phyloP scores from a whole-genome alignment of 2,329 filamentous ascomycete genomes.

The Chaetomium sp. region DNA sequence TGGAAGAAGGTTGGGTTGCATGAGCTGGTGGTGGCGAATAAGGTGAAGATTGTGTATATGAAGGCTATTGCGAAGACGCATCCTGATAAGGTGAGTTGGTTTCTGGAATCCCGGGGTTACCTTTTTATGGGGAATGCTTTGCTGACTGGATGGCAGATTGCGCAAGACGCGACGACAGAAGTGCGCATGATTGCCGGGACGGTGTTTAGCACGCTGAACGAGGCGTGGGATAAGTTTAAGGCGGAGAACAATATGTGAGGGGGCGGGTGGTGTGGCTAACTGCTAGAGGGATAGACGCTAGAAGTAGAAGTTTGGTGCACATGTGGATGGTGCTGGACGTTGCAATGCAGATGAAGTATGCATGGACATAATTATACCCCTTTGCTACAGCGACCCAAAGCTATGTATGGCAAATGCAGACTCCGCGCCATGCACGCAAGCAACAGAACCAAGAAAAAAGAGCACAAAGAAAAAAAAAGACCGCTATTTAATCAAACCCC shows the following conservation, averaged over 20 bases:
- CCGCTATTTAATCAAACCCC: neutral
- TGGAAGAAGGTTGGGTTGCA: constrained; percentile 98
- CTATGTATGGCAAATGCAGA: neutral
- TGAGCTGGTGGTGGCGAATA: constrained; percentile 84
- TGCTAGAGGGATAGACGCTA: neutral
- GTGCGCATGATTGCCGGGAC: constrained; percentile 58
- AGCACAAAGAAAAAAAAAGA: neutral
- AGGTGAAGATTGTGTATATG: constrained; percentile 98
- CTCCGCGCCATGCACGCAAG: constrained; percentile 1
- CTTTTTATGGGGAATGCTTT: neutral
- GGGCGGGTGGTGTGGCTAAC: neutral
- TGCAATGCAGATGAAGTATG: neutral
- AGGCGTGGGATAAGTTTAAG: constrained; percentile 70
- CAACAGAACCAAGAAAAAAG: too few relatives aligned
- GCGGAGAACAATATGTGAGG: constrained; percentile 56
- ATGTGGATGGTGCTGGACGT: neutral
- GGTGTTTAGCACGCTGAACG: constrained; percentile 63
- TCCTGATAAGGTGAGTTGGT: constrained; percentile 80
- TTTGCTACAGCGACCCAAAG: neutral
- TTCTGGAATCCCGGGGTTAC: neutral
- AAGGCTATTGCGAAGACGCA: constrained; percentile 98
- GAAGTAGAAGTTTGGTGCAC: neutral
- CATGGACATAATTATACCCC: neutral
- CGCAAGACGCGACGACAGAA: constrained; percentile 59
- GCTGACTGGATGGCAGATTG: constrained; percentile 40